phyloP scores from a whole-genome alignment of 2,329 filamentous ascomycete genomes.

The Claviceps quebecensis region DNA sequence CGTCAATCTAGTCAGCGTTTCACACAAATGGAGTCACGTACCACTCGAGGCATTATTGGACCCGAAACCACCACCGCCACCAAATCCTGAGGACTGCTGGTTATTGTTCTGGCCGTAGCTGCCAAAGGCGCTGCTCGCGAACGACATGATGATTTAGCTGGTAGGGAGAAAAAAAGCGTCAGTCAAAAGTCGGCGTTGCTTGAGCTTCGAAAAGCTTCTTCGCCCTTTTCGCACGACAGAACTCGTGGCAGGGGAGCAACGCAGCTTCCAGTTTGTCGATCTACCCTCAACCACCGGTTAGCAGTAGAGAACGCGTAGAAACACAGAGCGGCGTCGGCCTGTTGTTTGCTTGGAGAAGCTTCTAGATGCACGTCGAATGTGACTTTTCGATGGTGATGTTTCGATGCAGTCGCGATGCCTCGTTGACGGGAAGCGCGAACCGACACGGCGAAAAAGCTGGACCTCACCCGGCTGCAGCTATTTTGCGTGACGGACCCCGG shows the following conservation, averaged over 20 bases:
- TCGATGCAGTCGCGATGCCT: constrained; percentile 1
- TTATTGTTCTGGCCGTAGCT: constrained; percentile 45
- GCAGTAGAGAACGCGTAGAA: background rate
- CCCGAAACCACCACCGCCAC: constrained; percentile 46
- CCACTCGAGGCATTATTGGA: constrained; percentile 30
- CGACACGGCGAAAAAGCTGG: background rate
- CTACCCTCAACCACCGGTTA: background rate
- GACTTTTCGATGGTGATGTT: background rate
- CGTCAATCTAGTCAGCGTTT: background rate
- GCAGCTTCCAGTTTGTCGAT: background rate
- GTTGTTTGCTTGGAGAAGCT: background rate
- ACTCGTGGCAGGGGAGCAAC: background rate
- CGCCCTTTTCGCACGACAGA: background rate
- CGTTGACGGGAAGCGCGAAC: constrained; percentile 1
- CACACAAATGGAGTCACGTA: constrained; percentile 26
- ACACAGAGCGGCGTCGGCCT: background rate
- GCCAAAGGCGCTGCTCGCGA: constrained; percentile 35
- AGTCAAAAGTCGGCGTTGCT: background rate
- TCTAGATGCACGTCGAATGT: background rate
- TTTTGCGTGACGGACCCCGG: background rate
- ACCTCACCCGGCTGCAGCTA: background rate
- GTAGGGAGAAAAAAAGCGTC: constrained; percentile 2
- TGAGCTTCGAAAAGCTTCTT: background rate
- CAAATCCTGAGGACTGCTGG: constrained; percentile 31
- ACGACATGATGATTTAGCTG: constrained; percentile 34